Evolutionary conservation across 1,139 yeast genomes (phyloP), one percentile per base, ranked within the genome.

Genomic region (Blastobotrys malaysiensis): DNA sequence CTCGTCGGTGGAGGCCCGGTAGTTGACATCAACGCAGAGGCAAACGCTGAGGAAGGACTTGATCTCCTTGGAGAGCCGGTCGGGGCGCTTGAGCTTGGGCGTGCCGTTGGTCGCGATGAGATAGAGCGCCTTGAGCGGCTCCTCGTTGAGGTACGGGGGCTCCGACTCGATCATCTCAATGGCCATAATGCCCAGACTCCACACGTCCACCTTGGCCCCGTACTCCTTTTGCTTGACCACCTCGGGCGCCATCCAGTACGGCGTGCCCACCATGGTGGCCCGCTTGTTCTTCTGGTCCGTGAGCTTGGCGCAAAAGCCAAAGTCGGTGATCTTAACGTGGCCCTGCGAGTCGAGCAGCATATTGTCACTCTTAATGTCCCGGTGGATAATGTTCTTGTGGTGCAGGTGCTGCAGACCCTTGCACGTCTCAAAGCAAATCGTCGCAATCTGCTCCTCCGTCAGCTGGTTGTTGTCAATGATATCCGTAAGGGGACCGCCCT

Each of bases 171-270:
- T 86, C 98, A 93, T 91, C 73, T 93, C 99, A 64, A 93, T 93
- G 1, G 97, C 88, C 98, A 93, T 95, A 62, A 93, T 93, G 61
- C 99, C 99, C 59, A 93, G 75, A 2, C 97, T 89, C 99, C 99
- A 93, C 44, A 95, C 95, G 71, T 93, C 99, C 20, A 93, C 97
- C 70, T 93, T 93, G 62, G 88, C 97, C 64, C 91, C 99, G 66
- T 93, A 93, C 66, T 90, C 97, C 71, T 90, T 89, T 65, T 91
- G 97, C 71, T 90, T 88, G 52, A 93, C 97, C 50, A 93, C 98
- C 73, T 93, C 99, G 2, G 99, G 99, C 0, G 99, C 99, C 99
- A 93, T 93, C 99, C 99, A 93, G 70, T 93, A 93, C 11, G 99
- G 99, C 0, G 99, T 93, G 44, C 99, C 99, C 4, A 91, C 99